Conservation (phyloP, 1,139 yeast species). For the Debaryomyces nepalensis region DNA sequence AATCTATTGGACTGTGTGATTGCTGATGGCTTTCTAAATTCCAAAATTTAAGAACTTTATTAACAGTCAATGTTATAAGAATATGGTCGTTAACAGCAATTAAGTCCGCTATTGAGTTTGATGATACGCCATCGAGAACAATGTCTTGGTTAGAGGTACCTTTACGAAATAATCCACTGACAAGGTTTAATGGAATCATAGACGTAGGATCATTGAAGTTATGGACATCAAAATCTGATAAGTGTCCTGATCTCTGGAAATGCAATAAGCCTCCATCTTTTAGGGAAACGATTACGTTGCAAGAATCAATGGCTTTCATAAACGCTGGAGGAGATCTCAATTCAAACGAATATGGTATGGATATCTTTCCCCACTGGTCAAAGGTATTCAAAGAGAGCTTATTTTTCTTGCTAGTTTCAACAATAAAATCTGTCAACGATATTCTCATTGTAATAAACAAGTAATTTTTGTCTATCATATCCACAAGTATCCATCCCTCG, state of each 20-base stretch:
- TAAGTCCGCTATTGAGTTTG: conserved; percentile 39
- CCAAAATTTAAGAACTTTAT: conserved; percentile 61
- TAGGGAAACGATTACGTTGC: conserved; percentile 57
- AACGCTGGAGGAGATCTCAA: conserved; percentile 62
- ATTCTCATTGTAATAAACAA: conserved; percentile 41
- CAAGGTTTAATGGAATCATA: conserved; percentile 45
- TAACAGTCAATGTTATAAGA: conserved; percentile 44
- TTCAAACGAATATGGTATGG: conserved; percentile 78
- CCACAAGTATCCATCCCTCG: conserved; percentile 27
- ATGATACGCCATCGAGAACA: conserved; percentile 34
- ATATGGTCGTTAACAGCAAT: conserved; percentile 19
- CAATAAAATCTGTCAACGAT: conserved; percentile 36
- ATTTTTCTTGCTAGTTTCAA: conserved; percentile 18
- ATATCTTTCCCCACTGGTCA: conserved; percentile 61
- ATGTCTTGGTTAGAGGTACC: conserved; percentile 18
- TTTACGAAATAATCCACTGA: conserved; percentile 29
- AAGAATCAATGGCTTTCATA: conserved; percentile 50
- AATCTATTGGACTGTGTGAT: conserved; percentile 20
- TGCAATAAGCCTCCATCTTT: conserved; percentile 74
- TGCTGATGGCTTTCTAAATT: conserved; percentile 43
- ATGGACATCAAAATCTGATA: conserved; percentile 51
- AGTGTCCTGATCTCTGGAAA: conserved; percentile 41
- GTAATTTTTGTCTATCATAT: conserved; percentile 33
- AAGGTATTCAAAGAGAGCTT: conserved; percentile 35
- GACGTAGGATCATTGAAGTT: conserved; percentile 60